Percentiles rank a stretch among this genome's conserved stretches.
Evolutionary conservation across 2,329 filamentous ascomycete species (phyloP).

Genomic region (Pseudogymnoascus sp.): DNA sequence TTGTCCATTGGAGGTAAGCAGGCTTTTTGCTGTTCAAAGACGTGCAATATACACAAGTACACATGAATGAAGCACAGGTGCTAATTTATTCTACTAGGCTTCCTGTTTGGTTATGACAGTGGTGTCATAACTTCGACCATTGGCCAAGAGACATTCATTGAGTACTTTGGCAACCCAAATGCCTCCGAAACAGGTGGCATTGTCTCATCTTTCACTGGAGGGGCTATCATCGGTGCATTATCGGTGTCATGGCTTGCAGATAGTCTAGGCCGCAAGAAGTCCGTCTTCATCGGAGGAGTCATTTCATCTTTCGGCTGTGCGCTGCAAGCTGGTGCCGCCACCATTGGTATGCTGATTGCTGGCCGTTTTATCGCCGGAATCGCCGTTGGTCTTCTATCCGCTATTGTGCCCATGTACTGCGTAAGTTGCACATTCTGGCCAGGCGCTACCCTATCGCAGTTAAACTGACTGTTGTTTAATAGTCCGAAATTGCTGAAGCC

Average conservation of each 20-base stretch:
- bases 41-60: background rate
- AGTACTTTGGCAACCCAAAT: constrained; percentile 12
- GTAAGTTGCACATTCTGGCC: constrained; percentile 20
- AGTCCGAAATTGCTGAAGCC: constrained; percentile 19
- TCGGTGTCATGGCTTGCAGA: constrained; percentile 30
- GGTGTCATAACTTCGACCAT: constrained; percentile 30
- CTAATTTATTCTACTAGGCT: constrained; percentile 17
- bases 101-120: constrained; percentile 30
- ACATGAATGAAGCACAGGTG: constrained; percentile 10
- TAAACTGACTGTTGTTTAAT: constrained; percentile 47
- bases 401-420: constrained; percentile 40
- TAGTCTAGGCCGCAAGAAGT: constrained; percentile 25
- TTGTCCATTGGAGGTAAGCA: constrained; percentile 16
- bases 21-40: background rate
- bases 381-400: constrained; percentile 39
- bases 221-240: constrained; percentile 29
- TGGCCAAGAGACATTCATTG: constrained; percentile 24
- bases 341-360: constrained; percentile 37
- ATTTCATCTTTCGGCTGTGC: constrained; percentile 25
- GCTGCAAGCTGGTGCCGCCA: constrained; percentile 26
- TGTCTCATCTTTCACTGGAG: constrained; percentile 35
- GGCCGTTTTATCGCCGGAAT: constrained; percentile 42
- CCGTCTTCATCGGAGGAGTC: constrained; percentile 25
- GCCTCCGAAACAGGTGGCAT: constrained; percentile 29
- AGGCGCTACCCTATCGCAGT: constrained; percentile 47